Conservation (phyloP, 2,329 filamentous ascomycete genomes). For the Ramichloridium luteum region DNA sequence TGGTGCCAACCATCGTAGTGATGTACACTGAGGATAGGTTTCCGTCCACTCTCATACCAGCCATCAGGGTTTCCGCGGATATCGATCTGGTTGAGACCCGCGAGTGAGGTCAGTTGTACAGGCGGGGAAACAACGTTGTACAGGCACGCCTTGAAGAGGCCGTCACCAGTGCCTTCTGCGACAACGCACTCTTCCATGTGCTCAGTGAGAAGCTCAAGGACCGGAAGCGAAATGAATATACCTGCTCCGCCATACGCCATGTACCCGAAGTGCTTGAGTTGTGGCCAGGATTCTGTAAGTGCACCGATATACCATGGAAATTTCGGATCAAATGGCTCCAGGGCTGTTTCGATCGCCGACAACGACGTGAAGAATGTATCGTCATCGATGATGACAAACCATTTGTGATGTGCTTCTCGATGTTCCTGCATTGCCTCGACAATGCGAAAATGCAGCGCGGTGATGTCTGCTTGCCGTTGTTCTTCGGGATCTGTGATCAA, state of each 20-base stretch:
- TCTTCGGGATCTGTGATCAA: not conserved
- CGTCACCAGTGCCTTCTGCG: slow-evolving; percentile 4
- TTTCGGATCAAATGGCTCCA: slow-evolving; percentile 6
- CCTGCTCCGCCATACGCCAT: slow-evolving; percentile 12
- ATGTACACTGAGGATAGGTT: slow-evolving; percentile 6
- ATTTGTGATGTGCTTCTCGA: slow-evolving; percentile 3
- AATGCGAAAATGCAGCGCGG: not conserved
- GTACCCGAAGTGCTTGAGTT: slow-evolving; percentile 6
- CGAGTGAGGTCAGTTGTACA: slow-evolving; percentile 7
- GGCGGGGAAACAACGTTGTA: slow-evolving; percentile 5
- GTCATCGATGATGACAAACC: slow-evolving; percentile 12
- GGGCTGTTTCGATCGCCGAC: slow-evolving; percentile 3
- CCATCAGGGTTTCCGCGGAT: slow-evolving; percentile 6
- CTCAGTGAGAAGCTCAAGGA: slow-evolving; percentile 5
- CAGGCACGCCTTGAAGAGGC: slow-evolving; percentile 7
- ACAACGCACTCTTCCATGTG: slow-evolving; percentile 7
- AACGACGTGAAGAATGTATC: slow-evolving; percentile 13
- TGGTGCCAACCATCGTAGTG: slow-evolving; percentile 8
- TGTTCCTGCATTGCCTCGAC: not conserved
- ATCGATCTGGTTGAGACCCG: slow-evolving; percentile 11
- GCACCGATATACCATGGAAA: slow-evolving; percentile 8
- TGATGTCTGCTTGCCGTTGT: not conserved
- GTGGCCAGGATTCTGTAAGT: slow-evolving; percentile 6
- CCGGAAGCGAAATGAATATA: slow-evolving; percentile 8
- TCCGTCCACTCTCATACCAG: slow-evolving; percentile 9